Base-by-base conservation (phyloP, 805 yeast genomes). In the Metschnikowia anglica region DNA sequence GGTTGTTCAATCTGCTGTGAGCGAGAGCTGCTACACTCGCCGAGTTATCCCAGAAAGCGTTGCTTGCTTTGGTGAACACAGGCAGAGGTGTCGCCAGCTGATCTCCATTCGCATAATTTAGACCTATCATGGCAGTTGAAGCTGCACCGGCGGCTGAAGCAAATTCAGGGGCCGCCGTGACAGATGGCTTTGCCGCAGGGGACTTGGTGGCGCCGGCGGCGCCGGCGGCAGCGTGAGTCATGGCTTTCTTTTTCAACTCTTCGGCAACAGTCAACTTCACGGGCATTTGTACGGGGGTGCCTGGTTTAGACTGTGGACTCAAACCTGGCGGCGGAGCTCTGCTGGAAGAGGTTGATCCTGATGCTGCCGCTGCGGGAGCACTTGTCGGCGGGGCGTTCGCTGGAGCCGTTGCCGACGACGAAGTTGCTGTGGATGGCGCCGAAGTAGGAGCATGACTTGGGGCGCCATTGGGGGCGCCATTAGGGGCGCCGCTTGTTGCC, bases 1-100 rank as follows among this genome's bases (percentile, higher is more conserved):
- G 84, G 39, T 75, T 70, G 24, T 60, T 60, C 27, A 79, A 60
- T 32, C 85, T 66, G 25, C 59, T 63, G 59, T 47, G 80, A 2
- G 66, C 59, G 23, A 67, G 55, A 29, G 60, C 54, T 2, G 61
- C 46, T 10, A 62, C 47, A 12, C 61, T 47, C 10, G 61, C 51
- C 13, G 57, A 47, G 9, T 60, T 56, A 27, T 60, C 62, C 39
- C 54, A 46, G 40, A 58, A 54, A 16, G 52, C 35, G 9, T 21
- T 27, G 25, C 20, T 25, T 8, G 20, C 26, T 23, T 26, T 30
- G 12, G 34, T 11, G 8, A 51, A 33, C 20, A 38, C 48, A 31
- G 62, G 61, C 58, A 52, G 60, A 18, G 51, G 47, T 13, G 51
- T 37, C 19, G 47, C 43, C 52, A 47, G 49, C 27, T 43, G 28